Base-by-base conservation (phyloP, 768 basidiomycete genomes). In the Paxillus rubicundulus region DNA sequence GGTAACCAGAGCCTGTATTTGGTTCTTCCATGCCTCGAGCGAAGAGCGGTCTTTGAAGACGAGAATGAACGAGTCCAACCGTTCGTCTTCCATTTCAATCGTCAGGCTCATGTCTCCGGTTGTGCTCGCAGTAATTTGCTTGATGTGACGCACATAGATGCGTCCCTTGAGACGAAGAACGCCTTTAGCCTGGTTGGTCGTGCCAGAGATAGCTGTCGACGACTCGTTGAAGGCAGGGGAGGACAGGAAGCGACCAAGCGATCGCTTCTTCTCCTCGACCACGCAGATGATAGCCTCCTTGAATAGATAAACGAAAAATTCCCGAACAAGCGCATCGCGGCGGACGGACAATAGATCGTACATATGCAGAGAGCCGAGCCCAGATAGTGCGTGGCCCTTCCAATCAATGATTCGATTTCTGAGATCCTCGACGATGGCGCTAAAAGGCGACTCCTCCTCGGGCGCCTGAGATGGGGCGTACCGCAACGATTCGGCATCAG, bases 251-350 rank as follows among this genome's bases (percentile, higher is more conserved):
- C 87, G 81, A 8, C 87, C 84, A 2, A 94, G 72, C 0, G 86
- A 84, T 21, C 88, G 84, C 63, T 92, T 95, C 76, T 86, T 92
- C 72, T 99, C 96, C 69, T 98, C 95, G 17, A 89, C 82, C n/a
- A 98, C 93, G 68, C 97, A 99, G 54, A 99, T 93, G 58, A 99
- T 90, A 9, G 97, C 97, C 69, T 98, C 93, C 64, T 87, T 88
- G 82, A 98, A 99, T 24, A 99, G 81, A 73, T 98, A 98, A 54
- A 97, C 92, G 65, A 86, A 90, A 71, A 98, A 98, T 68, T 97
- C 95, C 49, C 94, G 84, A 17, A 95, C 87, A 54, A 92, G 87
- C 9, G 86, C 74, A 59, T 96, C 96, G 45, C 95, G 85, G 46
- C 93, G 83, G 39, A 98, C 93, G 45, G 84, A 86, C 24, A 98